Conservation (phyloP, 345 rosid species). For the Gossypium turneri region DNA sequence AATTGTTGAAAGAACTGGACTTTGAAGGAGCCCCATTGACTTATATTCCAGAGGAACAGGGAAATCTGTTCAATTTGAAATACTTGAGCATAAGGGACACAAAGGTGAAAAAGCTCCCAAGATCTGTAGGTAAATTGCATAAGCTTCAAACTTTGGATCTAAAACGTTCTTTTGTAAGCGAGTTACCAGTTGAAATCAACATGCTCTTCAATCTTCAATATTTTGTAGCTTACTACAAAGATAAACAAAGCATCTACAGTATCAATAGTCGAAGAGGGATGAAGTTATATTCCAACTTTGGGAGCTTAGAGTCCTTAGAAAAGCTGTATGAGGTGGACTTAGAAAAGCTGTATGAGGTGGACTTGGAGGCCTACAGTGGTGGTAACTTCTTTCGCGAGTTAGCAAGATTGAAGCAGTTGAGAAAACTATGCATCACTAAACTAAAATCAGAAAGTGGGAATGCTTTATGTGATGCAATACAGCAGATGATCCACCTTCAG, state of each 20-base stretch:
- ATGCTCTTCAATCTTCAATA: not conserved
- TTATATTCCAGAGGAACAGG: conserved; percentile 13
- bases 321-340: not conserved
- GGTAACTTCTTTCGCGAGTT: not conserved
- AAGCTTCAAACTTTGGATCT: conserved; percentile 13
- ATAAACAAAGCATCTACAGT: not conserved
- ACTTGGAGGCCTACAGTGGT: not conserved
- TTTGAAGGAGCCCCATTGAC: conserved; percentile 19
- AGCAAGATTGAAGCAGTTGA: conserved; percentile 1
- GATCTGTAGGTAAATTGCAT: conserved; percentile 20
- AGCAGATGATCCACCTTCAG: conserved; percentile 10
- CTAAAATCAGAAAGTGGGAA: conserved; percentile 6
- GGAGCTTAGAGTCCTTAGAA: not conserved
- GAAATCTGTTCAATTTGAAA: conserved; percentile 14
- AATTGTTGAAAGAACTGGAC: conserved; percentile 22
- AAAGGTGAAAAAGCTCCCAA: conserved; percentile 16
- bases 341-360: not conserved
- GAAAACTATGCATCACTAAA: conserved; percentile 15
- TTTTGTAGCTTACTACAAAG: not conserved
- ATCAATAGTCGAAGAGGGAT: not conserved
- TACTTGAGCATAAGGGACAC: conserved; percentile 26
- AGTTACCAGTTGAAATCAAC: not conserved
- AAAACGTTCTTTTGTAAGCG: not conserved
- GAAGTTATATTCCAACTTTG: not conserved
- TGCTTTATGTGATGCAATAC: conserved; percentile 10